Percentiles rank a stretch among this genome's conserved stretches.
Conservation (phyloP, 129 eudicot species). For the Erigeron canadensis region DNA sequence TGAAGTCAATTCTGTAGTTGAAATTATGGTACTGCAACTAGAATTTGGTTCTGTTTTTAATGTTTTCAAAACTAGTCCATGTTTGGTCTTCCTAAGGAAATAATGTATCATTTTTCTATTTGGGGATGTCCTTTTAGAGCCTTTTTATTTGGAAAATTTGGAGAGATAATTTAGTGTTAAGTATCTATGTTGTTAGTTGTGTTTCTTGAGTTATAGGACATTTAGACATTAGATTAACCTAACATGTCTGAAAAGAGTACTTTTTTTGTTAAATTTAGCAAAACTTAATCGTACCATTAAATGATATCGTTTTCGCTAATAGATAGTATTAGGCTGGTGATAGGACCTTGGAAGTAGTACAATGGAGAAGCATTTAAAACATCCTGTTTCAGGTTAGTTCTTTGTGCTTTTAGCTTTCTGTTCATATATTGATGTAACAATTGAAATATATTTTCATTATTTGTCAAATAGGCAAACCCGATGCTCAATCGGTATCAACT, state of each 20-base stretch:
- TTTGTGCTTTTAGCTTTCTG: neutral
- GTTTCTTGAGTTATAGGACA: constrained; percentile 12
- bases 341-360: constrained; percentile 23
- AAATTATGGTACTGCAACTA: constrained; percentile 12
- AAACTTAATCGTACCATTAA: neutral
- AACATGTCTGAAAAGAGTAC: neutral
- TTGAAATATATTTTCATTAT: neutral
- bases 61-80: constrained; percentile 23
- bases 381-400: constrained; percentile 31
- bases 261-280: neutral
- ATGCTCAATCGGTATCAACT: constrained; percentile 32
- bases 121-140: constrained; percentile 5
- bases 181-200: neutral
- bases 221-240: neutral
- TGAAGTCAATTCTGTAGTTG: constrained; percentile 22
- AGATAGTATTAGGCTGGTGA: constrained; percentile 24
- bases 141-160: neutral
- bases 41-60: constrained; percentile 22
- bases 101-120: constrained; percentile 1
- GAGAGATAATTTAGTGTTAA: neutral
- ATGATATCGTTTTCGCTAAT: constrained; percentile 22
- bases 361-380: constrained; percentile 42
- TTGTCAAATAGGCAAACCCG: constrained; percentile 38
- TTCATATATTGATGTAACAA: constrained; percentile 8
- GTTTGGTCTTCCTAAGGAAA: constrained; percentile 19